phyloP scores from a whole-genome alignment of 2,329 filamentous ascomycete genomes.

The Hypomyces perniciosus region DNA sequence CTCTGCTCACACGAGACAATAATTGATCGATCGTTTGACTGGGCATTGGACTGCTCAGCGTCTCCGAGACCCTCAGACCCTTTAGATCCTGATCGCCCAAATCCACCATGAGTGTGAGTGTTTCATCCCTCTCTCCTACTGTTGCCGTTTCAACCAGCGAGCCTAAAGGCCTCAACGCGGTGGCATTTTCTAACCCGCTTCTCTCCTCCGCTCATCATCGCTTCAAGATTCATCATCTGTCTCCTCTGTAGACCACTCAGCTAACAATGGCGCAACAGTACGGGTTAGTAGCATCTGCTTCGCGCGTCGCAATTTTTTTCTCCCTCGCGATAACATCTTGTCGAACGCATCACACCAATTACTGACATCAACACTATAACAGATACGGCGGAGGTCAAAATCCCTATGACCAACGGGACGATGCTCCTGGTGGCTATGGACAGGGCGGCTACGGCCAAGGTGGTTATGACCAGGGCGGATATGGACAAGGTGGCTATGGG shows the following conservation, averaged over 20 bases:
- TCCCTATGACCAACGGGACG: constrained; percentile 53
- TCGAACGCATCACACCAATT: constrained; percentile 8
- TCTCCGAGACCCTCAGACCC: constrained; percentile 1
- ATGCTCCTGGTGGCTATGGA: constrained; percentile 29
- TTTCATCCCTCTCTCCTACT: constrained; percentile 19
- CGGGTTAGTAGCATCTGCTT: constrained; percentile 40
- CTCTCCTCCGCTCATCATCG: background rate
- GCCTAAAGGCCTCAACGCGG: background rate
- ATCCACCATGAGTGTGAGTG: constrained; percentile 25
- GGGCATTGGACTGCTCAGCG: too few species aligned
- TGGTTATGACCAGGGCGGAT: constrained; percentile 14
- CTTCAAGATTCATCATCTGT: background rate
- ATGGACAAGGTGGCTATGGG: constrained; percentile 13
- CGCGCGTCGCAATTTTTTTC: constrained; percentile 6
- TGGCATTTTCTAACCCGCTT: background rate
- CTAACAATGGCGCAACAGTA: constrained; percentile 39
- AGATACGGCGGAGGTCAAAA: constrained; percentile 53
- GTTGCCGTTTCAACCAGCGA: constrained; percentile 17
- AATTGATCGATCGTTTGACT: background rate
- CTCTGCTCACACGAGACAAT: background rate
- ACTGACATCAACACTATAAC: constrained; percentile 26
- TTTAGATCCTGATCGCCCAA: background rate
- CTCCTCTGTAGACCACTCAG: constrained; percentile 11
- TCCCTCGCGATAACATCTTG: too few species aligned
- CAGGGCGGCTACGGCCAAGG: constrained; percentile 13